Conservation (phyloP, 2,329 filamentous ascomycete genomes). For the Colletotrichum sidae region DNA sequence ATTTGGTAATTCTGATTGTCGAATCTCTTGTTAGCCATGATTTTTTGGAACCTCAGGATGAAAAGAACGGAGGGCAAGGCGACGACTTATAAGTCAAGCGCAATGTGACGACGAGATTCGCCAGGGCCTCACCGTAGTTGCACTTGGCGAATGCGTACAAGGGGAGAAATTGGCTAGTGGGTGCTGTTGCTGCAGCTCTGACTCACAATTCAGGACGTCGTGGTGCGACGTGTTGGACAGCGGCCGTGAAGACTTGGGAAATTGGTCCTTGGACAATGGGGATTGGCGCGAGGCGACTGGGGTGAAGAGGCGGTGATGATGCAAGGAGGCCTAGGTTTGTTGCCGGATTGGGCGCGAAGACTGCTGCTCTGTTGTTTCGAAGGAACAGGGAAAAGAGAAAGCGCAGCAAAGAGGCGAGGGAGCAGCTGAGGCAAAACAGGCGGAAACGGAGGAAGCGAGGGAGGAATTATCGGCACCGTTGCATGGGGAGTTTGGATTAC, state of each 20-base stretch:
- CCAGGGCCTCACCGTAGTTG: constrained; percentile 9
- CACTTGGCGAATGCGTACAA: constrained; percentile 21
- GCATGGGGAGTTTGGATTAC: constrained; percentile 34
- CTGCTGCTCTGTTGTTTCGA: constrained; percentile 48
- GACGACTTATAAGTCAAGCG: constrained; percentile 40
- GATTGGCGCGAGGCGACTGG: constrained; percentile 36
- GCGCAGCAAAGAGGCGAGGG: constrained; percentile 30
- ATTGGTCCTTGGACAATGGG: constrained; percentile 26
- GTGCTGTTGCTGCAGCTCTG: constrained; percentile 37
- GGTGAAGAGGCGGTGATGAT: constrained; percentile 39
- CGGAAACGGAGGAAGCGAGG: constrained; percentile 39
- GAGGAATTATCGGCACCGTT: constrained; percentile 43
- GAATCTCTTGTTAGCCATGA: constrained; percentile 35
- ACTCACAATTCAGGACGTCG: constrained; percentile 38
- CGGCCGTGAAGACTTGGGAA: constrained; percentile 25
- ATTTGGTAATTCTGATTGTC: constrained; percentile 11
- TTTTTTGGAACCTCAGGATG: constrained; percentile 22
- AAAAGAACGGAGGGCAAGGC: constrained; percentile 34
- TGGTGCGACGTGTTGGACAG: constrained; percentile 36
- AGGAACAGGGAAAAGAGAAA: constrained; percentile 39
- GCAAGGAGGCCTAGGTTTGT: constrained; percentile 41
- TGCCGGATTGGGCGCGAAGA: constrained; percentile 49
- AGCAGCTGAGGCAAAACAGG: constrained; percentile 41
- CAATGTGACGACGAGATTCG: constrained; percentile 41
- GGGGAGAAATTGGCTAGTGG: constrained; percentile 33